Percentiles rank a stretch among this genome's conserved stretches.
phyloP scores from a whole-genome alignment of 2,329 filamentous ascomycete species.

The Pseudovirgaria hyperparasitica region DNA sequence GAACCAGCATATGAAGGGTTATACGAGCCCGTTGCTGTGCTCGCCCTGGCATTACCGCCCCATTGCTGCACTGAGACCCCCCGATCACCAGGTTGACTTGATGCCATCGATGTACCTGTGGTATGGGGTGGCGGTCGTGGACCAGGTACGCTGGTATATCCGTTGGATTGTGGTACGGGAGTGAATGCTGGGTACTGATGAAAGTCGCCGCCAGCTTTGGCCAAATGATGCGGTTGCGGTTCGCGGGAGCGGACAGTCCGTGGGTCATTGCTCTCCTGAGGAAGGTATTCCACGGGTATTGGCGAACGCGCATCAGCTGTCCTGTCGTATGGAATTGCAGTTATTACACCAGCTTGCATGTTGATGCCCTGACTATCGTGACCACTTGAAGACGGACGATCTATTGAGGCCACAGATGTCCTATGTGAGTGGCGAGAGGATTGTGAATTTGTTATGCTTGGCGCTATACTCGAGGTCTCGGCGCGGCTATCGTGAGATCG shows the following conservation, averaged over 20 bases:
- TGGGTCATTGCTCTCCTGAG: constrained; percentile 54
- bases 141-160: constrained; percentile 34
- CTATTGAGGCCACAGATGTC: constrained; percentile 46
- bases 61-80: constrained; percentile 68
- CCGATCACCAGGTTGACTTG: constrained; percentile 52
- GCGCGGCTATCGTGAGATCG: constrained; percentile 34
- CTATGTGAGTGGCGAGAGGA: constrained; percentile 57
- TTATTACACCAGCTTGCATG: constrained; percentile 70
- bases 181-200: constrained; percentile 79
- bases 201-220: constrained; percentile 64
- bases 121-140: constrained; percentile 47
- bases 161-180: constrained; percentile 35
- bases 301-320: constrained; percentile 56
- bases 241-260: constrained; percentile 49
- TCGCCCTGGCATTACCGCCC: constrained; percentile 33
- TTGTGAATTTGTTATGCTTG: constrained; percentile 51
- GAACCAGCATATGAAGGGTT: constrained; percentile 12
- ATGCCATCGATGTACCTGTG: constrained; percentile 50
- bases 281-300: constrained; percentile 59
- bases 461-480: constrained; percentile 47
- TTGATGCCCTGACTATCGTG: constrained; percentile 48
- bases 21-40: constrained; percentile 13
- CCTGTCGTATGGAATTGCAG: constrained; percentile 76
- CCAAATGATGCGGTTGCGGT: constrained; percentile 70
- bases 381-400: constrained; percentile 52